These are phyloP conservation scores for Xylariaceae sp. DNA, from an alignment of 2,329 filamentous ascomycete species.

Conservation along the genomic window DNA sequence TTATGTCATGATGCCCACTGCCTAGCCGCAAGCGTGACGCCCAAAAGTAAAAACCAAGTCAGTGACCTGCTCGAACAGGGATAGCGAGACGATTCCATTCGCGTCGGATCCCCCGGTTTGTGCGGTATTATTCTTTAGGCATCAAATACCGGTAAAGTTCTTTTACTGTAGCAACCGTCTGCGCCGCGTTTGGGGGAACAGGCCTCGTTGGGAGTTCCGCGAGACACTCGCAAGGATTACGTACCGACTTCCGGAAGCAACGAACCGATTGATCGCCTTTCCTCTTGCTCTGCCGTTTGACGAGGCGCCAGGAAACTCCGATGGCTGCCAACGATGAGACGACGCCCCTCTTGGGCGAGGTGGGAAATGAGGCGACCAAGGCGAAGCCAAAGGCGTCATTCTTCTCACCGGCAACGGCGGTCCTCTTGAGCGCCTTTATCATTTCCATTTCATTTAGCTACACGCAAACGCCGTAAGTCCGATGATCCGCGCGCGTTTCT, in stretches of 20 bases:
- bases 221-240: background rate
- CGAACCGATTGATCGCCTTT: background rate
- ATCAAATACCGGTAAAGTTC: too few relatives aligned
- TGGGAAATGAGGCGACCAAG: constrained; percentile 7
- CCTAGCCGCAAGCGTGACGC: background rate
- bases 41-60: background rate
- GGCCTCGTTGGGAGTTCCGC: background rate
- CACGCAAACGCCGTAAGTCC: constrained; percentile 26
- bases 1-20: too few relatives aligned
- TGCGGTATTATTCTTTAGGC: background rate
- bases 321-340: constrained; percentile 24
- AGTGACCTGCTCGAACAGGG: constrained; percentile 15
- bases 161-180: background rate
- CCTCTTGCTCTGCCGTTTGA: background rate
- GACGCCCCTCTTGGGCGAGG: constrained; percentile 22
- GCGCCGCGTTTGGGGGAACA: background rate
- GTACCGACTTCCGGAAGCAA: background rate
- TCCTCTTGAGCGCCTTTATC: constrained; percentile 23
- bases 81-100: constrained; percentile 1
- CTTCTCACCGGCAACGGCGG: constrained; percentile 14
- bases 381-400: constrained; percentile 5
- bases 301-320: background rate
- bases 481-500: background rate
- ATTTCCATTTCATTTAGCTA: constrained; percentile 26
- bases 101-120: background rate